These are phyloP conservation scores for Fusarium transvaalense DNA, from an alignment of 2,329 filamentous ascomycete species.

Conservation along the genomic window DNA sequence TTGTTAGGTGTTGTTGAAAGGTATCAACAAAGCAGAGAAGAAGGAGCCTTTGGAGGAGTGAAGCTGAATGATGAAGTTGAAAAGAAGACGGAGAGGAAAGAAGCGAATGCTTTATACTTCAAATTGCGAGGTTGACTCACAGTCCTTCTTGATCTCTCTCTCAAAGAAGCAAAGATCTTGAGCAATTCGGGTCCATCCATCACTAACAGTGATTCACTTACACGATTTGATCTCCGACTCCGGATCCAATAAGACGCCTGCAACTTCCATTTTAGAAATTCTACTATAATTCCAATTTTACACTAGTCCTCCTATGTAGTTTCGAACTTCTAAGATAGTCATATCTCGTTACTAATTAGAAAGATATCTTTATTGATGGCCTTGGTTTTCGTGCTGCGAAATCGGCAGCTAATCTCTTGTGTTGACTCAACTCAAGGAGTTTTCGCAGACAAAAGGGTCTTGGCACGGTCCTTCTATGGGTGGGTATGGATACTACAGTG, in stretches of 20 bases:
- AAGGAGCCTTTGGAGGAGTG: background rate
- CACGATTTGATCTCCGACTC: slow-evolving; percentile 23
- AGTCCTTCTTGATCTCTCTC: background rate
- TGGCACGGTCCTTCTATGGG: background rate
- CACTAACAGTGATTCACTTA: slow-evolving; percentile 22
- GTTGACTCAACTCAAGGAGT: slow-evolving; percentile 15
- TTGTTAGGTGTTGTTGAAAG: background rate
- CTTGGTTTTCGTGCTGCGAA: slow-evolving; percentile 8
- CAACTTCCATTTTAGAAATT: background rate
- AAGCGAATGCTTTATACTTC: background rate
- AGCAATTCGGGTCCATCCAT: background rate
- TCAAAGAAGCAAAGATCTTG: slow-evolving; percentile 10
- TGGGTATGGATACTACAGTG: background rate
- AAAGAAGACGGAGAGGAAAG: background rate
- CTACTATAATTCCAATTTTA: background rate
- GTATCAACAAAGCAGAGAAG: background rate
- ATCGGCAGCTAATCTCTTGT: slow-evolving; percentile 4
- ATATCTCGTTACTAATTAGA: background rate
- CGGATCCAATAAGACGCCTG: background rate
- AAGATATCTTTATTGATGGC: background rate
- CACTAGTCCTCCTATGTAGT: background rate
- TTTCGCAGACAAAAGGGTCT: background rate
- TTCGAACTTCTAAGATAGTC: background rate
- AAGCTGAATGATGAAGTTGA: background rate
- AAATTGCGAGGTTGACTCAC: slow-evolving; percentile 10